Evolutionary conservation across 108 stramenopile genomes (phyloP).

Genomic region (Chaetoceros tenuissimus): DNA sequence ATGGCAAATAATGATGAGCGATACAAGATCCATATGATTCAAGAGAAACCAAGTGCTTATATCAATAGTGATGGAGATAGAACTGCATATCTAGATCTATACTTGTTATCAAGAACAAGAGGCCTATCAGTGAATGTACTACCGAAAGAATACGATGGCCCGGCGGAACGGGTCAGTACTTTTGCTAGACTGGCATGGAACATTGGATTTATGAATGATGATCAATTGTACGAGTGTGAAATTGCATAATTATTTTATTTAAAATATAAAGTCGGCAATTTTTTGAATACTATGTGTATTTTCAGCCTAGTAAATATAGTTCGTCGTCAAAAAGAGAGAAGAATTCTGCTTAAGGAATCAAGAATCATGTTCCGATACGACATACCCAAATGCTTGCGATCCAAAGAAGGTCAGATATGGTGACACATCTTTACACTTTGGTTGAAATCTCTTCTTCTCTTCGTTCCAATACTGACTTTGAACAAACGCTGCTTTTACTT

Average conservation of each 20-base stretch:
- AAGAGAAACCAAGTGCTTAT: conserved; percentile 1
- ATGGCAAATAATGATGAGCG: not conserved
- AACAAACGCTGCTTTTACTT: conserved; percentile 41
- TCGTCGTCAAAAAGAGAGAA: not conserved
- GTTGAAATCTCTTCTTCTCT: conserved; percentile 37
- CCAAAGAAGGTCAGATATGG: conserved; percentile 65
- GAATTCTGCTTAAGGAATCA: not conserved
- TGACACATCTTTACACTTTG: conserved; percentile 14
- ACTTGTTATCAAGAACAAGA: not conserved
- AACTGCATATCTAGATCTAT: conserved; percentile 1
- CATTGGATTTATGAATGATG: conserved; percentile 1
- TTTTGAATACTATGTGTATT: no score
- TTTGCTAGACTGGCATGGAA: not conserved
- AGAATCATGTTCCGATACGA: conserved; percentile 2
- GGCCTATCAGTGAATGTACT: not conserved
- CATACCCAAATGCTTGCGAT: conserved; percentile 57
- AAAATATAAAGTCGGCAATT: no score
- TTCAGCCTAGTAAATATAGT: no score
- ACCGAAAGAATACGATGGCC: not conserved
- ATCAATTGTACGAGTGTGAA: conserved; percentile 2
- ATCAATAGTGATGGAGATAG: not conserved
- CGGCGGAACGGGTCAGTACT: not conserved
- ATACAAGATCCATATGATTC: not conserved
- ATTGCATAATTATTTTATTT: not conserved
- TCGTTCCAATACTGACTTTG: conserved; percentile 46